These are phyloP conservation scores for Candida ascalaphidarum DNA, from an alignment of 805 yeast species.

Conservation along the genomic window DNA sequence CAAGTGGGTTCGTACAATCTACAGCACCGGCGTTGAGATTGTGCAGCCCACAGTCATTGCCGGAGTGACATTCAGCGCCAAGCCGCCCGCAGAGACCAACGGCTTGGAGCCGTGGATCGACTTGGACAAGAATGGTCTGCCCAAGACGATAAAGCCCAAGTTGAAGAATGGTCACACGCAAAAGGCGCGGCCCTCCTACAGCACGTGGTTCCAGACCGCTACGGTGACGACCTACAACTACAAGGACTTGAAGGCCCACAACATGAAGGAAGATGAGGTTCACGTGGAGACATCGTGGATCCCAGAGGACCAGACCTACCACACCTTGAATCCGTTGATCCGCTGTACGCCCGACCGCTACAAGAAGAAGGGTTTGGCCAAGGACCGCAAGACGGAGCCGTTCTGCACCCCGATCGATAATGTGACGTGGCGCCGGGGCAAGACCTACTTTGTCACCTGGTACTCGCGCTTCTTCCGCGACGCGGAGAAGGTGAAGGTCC, in stretches of 20 bases:
- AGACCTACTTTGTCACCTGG: slow-evolving; percentile 77
- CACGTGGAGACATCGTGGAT: slow-evolving; percentile 47
- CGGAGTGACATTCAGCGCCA: slow-evolving; percentile 55
- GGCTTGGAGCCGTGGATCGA: slow-evolving; percentile 78
- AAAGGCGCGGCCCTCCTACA: slow-evolving; percentile 61
- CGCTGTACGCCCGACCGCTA: slow-evolving; percentile 81
- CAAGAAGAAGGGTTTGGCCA: slow-evolving; percentile 53
- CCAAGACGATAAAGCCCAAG: slow-evolving; percentile 73
- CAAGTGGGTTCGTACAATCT: slow-evolving; percentile 73
- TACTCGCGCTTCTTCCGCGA: slow-evolving; percentile 56
- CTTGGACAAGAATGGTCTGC: slow-evolving; percentile 66
- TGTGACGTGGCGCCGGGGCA: slow-evolving; percentile 44
- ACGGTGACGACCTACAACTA: slow-evolving; percentile 48
- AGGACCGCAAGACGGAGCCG: slow-evolving; percentile 56
- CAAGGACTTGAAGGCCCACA: slow-evolving; percentile 64
- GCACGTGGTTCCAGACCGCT: slow-evolving; percentile 69
- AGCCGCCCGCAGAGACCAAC: slow-evolving; percentile 63
- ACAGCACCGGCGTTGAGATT: slow-evolving; percentile 41
- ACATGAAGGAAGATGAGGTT: slow-evolving; percentile 53
- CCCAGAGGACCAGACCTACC: slow-evolving; percentile 70
- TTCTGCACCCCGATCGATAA: slow-evolving; percentile 76
- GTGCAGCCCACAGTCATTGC: slow-evolving; percentile 57
- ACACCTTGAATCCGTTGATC: slow-evolving; percentile 64
- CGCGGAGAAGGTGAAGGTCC: slow-evolving; percentile 56
- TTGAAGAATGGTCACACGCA: slow-evolving; percentile 63